A percentile compares a stretch with the other conserved stretches of the same genome.
These are phyloP conservation scores for Neophaeococcomyces mojaviensis DNA, from an alignment of 2,329 filamentous ascomycete species.

Conservation along the genomic window DNA sequence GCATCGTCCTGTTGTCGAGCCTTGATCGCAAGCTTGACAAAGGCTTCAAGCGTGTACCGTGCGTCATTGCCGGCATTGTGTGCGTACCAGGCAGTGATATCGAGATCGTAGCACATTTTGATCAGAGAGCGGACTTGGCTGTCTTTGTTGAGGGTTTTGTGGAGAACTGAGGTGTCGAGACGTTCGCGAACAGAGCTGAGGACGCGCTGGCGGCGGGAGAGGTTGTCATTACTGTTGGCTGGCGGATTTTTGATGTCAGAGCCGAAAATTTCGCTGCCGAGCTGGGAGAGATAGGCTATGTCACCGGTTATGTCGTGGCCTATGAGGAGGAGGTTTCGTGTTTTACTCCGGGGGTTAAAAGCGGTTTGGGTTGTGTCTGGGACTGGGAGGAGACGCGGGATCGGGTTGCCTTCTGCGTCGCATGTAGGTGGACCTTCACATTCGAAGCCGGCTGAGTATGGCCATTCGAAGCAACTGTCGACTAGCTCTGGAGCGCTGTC, in stretches of 20 bases:
- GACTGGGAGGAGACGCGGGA: neutral
- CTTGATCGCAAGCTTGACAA: conserved; percentile 55
- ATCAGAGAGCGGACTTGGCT: conserved; percentile 50
- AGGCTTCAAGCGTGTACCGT: conserved; percentile 65
- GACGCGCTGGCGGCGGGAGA: conserved; percentile 44
- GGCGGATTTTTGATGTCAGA: conserved; percentile 31
- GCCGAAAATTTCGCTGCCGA: conserved; percentile 55
- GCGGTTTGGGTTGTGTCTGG: conserved; percentile 1
- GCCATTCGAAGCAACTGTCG: conserved; percentile 50
- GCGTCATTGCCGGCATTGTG: conserved; percentile 88
- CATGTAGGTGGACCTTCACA: conserved; percentile 13
- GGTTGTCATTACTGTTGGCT: conserved; percentile 63
- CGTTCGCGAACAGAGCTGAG: conserved; percentile 53
- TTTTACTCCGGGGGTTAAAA: conserved; percentile 19
- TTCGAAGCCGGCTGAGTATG: conserved; percentile 38
- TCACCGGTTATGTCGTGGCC: conserved; percentile 68
- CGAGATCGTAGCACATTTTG: conserved; percentile 56
- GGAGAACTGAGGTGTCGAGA: conserved; percentile 67
- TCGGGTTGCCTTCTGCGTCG: neutral
- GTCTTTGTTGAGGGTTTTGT: conserved; percentile 42
- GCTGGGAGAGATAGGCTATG: conserved; percentile 55
- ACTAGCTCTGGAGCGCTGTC: conserved; percentile 40
- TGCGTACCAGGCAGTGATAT: conserved; percentile 56
- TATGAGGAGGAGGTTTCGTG: conserved; percentile 64
- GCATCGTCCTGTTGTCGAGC: conserved; percentile 23